Evolutionary conservation across 441 rosid species (phyloP).

Genomic region (Aquilaria agallochum): DNA sequence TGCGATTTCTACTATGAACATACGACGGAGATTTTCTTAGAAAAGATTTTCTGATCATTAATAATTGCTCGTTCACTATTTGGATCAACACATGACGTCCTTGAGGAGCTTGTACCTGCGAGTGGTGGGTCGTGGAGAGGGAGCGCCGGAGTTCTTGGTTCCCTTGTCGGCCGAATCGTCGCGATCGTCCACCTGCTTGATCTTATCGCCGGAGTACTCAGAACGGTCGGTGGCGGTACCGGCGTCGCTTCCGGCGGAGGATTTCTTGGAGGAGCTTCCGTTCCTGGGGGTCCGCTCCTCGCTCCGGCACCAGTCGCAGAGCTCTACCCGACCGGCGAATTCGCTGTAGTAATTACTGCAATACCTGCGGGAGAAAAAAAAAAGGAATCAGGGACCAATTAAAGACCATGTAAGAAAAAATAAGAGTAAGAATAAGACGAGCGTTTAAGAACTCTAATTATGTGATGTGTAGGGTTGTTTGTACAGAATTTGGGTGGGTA

Average conservation of each 20-base stretch:
- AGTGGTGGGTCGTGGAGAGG: conserved; percentile 71
- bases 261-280: conserved; percentile 57
- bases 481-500: conserved; percentile 15
- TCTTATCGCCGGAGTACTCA: conserved; percentile 51
- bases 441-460: not conserved
- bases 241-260: conserved; percentile 22
- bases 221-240: conserved; percentile 43
- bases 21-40: not conserved
- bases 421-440: conserved; percentile 2
- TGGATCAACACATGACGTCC: conserved; percentile 80
- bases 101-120: conserved; percentile 99
- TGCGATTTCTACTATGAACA: conserved; percentile 15
- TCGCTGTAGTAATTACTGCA: conserved; percentile 85
- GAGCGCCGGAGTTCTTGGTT: conserved; percentile 37
- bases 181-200: conserved; percentile 46
- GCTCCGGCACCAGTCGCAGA: conserved; percentile 90
- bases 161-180: conserved; percentile 48
- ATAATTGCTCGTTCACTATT: not conserved
- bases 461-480: conserved; percentile 13
- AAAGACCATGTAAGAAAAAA: not conserved
- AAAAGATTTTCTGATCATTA: not conserved
- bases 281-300: conserved; percentile 46
- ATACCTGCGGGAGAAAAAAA: conserved; percentile 40
- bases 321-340: conserved; percentile 48
- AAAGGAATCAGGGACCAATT: not conserved